Conservation (phyloP, 1,284 basidiomycete species). For the Leccinum idahoense region DNA sequence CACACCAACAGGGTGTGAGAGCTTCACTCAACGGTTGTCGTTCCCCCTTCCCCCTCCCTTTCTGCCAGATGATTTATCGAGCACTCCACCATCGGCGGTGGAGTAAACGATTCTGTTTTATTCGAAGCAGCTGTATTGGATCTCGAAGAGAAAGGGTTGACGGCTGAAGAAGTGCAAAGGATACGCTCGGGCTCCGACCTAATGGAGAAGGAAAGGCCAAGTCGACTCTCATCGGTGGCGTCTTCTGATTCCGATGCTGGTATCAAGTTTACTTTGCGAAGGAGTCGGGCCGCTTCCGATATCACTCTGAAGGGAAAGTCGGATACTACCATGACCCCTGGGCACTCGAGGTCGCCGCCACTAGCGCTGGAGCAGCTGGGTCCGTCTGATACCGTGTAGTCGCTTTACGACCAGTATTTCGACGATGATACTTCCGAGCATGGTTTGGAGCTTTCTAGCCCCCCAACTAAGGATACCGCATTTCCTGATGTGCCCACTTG, state of each 20-base stretch:
- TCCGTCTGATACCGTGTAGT: constrained; percentile 17
- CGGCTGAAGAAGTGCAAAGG: constrained; percentile 3
- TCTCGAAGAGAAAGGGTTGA: background rate
- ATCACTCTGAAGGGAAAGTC: constrained; percentile 26
- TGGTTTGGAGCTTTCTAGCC: background rate
- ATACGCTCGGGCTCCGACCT: constrained; percentile 5
- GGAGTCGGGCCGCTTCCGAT: constrained; percentile 28
- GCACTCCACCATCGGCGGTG: constrained; percentile 2
- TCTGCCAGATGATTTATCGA: constrained; percentile 5
- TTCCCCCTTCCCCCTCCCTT: constrained; percentile 20
- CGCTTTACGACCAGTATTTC: constrained; percentile 25
- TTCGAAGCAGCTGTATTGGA: background rate
- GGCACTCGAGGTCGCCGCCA: background rate
- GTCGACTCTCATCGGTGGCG: constrained; percentile 2
- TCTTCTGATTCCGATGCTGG: background rate
- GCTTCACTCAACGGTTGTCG: constrained; percentile 9
- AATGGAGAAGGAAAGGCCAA: constrained; percentile 15
- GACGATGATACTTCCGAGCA: constrained; percentile 5
- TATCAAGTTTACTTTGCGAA: constrained; percentile 9
- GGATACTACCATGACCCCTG: constrained; percentile 4
- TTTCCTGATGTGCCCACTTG: background rate
- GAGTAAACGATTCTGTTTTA: background rate
- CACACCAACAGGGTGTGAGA: background rate
- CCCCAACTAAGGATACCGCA: background rate
- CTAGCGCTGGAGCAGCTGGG: background rate